Base-by-base conservation (phyloP, 2,329 filamentous ascomycete genomes). In the Pseudogymnoascus sp. region DNA sequence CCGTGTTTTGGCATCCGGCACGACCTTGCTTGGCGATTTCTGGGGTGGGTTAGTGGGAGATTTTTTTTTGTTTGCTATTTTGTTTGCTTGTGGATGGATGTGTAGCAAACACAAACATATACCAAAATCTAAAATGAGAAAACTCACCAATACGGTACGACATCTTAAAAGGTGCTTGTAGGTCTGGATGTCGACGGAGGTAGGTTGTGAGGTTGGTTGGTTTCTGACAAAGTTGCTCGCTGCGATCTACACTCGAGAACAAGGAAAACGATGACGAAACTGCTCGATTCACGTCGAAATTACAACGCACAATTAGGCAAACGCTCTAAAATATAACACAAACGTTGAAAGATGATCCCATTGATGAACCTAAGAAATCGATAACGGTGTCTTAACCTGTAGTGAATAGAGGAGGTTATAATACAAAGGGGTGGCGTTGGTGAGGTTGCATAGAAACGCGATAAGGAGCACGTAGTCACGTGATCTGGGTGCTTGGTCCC, bases 21-120 rank as follows among this genome's bases (percentile, higher is more conserved):
- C 92, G 88, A 68, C 81, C 83, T 71, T 82, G 88, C 50, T 79
- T 75, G n/a, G 88, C 83, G 33, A 87, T 67, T 73, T 96, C 92
- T 95, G 69, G 6, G 35, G 29, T 1, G 33, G 41, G 50, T 59
- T 47, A 61, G 50, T 41, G 33, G 37, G 31, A 11, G 5, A 8
- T 24, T 10, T 10, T 31, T 59, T 21, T 21, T 21, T 1, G 21
- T 21, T 21, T 21, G 21, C 21, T 21, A 21, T 21, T 21, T 40
- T 21, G 31, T 35, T 40, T 58, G 21, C 21, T 31, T 33, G 8
- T 36, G 11, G 21, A 21, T 6, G 31, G 29, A 29, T 37, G 26
- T 13, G 24, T 13, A 35, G 17, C 44, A 54, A 33, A n/a, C 26
- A 24, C n/a, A 6, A 11, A 44, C 11, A 58, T 47, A 35, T 17